These are phyloP conservation scores for Yarrowia sp. DNA, from an alignment of 805 yeast genomes.

Conservation along the genomic window DNA sequence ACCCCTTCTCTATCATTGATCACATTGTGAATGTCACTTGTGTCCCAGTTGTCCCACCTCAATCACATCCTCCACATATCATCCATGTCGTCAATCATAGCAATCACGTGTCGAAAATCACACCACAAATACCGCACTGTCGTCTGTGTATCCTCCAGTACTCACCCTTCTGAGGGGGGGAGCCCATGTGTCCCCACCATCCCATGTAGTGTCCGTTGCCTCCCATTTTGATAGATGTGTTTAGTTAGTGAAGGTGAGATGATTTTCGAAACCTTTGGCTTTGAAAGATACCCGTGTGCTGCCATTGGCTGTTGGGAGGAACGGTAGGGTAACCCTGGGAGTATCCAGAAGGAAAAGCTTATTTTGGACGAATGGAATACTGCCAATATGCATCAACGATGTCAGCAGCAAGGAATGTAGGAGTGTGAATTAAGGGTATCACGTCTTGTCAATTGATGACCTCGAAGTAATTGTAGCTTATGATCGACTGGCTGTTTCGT, in stretches of 20 bases:
- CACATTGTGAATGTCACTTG: too few relatives aligned
- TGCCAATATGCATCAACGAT: background rate
- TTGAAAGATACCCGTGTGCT: conserved; percentile 21
- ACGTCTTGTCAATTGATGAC: too few relatives aligned
- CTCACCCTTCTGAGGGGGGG: conserved; percentile 45
- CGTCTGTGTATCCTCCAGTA: background rate
- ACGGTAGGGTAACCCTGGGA: conserved; percentile 23
- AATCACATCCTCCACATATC: too few relatives aligned
- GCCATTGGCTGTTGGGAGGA: conserved; percentile 28
- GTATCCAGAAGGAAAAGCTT: background rate
- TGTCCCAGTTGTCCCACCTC: too few relatives aligned
- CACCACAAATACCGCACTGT: background rate
- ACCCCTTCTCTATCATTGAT: too few relatives aligned
- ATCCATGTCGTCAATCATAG: background rate
- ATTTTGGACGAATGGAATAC: background rate
- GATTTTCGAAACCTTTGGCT: conserved; percentile 33
- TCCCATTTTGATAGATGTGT: conserved; percentile 57
- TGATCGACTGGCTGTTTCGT: too few relatives aligned
- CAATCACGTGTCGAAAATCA: background rate
- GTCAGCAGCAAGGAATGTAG: conserved; percentile 8
- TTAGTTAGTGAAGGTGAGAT: conserved; percentile 39
- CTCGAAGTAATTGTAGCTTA: too few relatives aligned
- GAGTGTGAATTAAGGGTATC: too few relatives aligned
- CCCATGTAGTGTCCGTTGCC: conserved; percentile 86
- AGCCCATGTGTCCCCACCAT: conserved; percentile 95